Evolutionary conservation across 257 asterid genomes (phyloP), one percentile per base, ranked within the genome.

Genomic region (Fraxinus americana): DNA sequence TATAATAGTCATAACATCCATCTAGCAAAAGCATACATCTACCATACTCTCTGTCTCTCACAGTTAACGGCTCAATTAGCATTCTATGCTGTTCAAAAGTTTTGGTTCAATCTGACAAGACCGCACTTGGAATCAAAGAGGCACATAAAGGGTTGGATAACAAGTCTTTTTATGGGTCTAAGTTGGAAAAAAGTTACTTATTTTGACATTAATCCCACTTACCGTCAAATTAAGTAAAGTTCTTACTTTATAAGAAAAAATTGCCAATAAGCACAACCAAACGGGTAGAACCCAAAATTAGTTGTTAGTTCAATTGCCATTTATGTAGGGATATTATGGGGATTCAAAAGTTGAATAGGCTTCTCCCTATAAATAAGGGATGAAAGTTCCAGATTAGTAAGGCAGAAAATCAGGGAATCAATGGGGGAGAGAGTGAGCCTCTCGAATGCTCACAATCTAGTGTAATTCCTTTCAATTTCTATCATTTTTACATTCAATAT

Each of bases 1-100:
- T 39, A 25, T 75, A 25, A 32, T 61, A 59, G 29, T 54, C 69
- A 54, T 73, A 65, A 2, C 72, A 73, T 73, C 74, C 74, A 72
- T 35, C 43, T 34, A 65, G 81, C 61, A 79, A 61, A 61, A 43
- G 76, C 48, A 52, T 45, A 39, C 45, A 1, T 39, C 3, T 39
- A 39, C 45, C 45, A 39, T 8, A 38, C 45, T 39, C 45, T 39
- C 45, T n/a, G 30, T 0, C 6, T 16, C 48, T 67, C 80, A 45
- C 80, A 45, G 52, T 52, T 68, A 66, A 50, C 35, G 61, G 75
- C 43, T 75, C 71, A 36, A 52, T 4, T 52, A 6, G 21, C 63
- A 21, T 25, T 57, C 4, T 39, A 39, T 8, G 13, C 48, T 54
- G 36, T 72, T 27, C 66, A 45, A 14, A 72, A 30, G 13, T 72